Evolutionary conservation across 2,329 filamentous ascomycete genomes (phyloP).

Genomic region (Penicillium sp.): DNA sequence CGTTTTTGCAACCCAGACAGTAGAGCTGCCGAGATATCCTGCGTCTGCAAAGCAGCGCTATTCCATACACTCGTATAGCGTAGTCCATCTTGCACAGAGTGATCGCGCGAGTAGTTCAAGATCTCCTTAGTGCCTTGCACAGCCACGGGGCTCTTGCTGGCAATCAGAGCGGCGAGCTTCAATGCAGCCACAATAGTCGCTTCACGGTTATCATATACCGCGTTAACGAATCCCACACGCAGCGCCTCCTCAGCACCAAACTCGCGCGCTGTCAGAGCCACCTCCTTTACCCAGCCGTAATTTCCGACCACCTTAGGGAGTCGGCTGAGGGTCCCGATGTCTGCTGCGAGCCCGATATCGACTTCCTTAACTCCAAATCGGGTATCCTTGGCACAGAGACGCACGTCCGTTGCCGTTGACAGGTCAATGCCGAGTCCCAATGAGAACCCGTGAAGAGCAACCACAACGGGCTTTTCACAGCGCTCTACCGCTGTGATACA

Average conservation of each 20-base stretch:
- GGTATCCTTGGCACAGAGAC: conserved; percentile 38
- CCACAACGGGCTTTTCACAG: conserved; percentile 90
- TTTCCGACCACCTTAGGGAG: conserved; percentile 48
- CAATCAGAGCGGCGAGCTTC: conserved; percentile 63
- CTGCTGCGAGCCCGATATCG: conserved; percentile 50
- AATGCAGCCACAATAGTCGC: conserved; percentile 62
- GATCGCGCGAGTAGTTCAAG: conserved; percentile 76
- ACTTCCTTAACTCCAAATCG: conserved; percentile 49
- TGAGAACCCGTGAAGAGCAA: conserved; percentile 73
- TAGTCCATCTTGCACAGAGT: conserved; percentile 72
- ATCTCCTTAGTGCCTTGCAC: conserved; percentile 86
- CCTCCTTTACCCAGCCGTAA: conserved; percentile 50
- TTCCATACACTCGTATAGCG: conserved; percentile 89
- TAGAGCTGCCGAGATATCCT: conserved; percentile 72
- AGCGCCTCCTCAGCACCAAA: conserved; percentile 48
- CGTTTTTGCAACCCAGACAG: conserved; percentile 73
- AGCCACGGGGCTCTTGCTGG: conserved; percentile 81
- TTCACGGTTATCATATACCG: conserved; percentile 52
- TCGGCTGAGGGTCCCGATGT: conserved; percentile 48
- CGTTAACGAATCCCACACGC: conserved; percentile 45
- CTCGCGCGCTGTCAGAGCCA: conserved; percentile 43
- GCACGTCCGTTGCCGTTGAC: conserved; percentile 43
- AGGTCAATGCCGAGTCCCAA: conserved; percentile 75
- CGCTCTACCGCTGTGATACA: conserved; percentile 73
- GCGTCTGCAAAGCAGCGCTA: conserved; percentile 73